Evolutionary conservation across 2,329 filamentous ascomycete species (phyloP).

Genomic region (Microcyclospora tardicrescens): DNA sequence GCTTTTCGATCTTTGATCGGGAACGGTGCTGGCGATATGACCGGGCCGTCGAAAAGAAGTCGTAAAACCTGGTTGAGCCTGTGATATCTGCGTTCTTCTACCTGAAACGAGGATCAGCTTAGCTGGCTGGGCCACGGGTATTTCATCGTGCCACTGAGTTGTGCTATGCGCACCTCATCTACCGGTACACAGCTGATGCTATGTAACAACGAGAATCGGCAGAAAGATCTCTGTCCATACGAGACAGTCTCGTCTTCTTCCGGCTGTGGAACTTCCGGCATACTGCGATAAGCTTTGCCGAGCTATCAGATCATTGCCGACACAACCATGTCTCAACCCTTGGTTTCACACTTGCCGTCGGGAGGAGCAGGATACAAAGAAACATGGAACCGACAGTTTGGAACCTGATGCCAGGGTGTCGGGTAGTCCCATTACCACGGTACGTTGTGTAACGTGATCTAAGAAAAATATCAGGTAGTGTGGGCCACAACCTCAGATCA

Average conservation of each 20-base stretch:
- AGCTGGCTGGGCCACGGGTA: background rate
- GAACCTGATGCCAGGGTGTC: background rate
- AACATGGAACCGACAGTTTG: background rate
- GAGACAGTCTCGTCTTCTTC: slow-evolving; percentile 10
- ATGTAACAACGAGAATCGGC: slow-evolving; percentile 14
- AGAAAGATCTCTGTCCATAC: slow-evolving; percentile 14
- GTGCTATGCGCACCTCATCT: slow-evolving; percentile 19
- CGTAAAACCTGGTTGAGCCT: slow-evolving; percentile 18
- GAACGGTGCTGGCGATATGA: slow-evolving; percentile 12
- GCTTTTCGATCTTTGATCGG: slow-evolving; percentile 3
- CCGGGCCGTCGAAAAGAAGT: slow-evolving; percentile 10
- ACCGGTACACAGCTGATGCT: slow-evolving; percentile 20
- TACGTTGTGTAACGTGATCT: background rate
- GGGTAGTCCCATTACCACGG: background rate
- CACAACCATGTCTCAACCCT: slow-evolving; percentile 1
- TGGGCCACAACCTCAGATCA: too few species aligned
- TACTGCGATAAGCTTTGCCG: too few species aligned
- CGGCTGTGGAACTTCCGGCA: slow-evolving; percentile 11
- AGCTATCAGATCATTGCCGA: background rate
- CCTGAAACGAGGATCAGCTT: slow-evolving; percentile 7
- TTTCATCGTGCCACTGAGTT: background rate
- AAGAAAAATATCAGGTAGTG: too few species aligned
- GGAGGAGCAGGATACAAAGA: background rate
- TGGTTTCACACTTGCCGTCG: background rate
- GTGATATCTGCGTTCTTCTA: slow-evolving; percentile 18